Conservation (phyloP, 768 basidiomycete species). For the Dacryopinax primogenitus region DNA sequence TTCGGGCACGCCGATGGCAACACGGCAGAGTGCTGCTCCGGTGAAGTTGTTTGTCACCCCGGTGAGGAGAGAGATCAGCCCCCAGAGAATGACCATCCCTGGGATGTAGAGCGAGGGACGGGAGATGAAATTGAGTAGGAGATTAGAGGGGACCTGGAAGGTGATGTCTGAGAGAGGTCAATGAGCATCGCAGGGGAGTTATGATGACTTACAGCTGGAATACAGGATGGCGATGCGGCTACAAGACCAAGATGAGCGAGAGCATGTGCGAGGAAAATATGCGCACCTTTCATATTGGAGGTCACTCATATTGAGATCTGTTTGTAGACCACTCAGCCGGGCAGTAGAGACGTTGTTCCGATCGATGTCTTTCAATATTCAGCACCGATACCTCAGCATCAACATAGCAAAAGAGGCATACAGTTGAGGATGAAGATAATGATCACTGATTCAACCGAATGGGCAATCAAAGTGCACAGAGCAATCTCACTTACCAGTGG, state of each 20-base stretch:
- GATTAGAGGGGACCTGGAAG: conserved; percentile 14
- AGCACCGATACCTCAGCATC: background rate
- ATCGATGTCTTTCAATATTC: background rate
- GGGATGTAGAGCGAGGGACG: conserved; percentile 55
- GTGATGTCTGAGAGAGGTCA: background rate
- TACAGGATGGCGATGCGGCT: conserved; percentile 9
- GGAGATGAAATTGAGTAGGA: conserved; percentile 9
- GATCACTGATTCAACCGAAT: conserved; percentile 2
- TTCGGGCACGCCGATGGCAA: conserved; percentile 54
- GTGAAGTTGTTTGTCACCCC: conserved; percentile 47
- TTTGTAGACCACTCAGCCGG: conserved; percentile 31
- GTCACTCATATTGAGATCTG: conserved; percentile 31
- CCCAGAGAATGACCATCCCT: conserved; percentile 48
- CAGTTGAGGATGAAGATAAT: conserved; percentile 15
- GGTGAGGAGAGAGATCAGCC: conserved; percentile 47
- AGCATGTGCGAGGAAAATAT: conserved; percentile 7
- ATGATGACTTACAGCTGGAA: conserved; percentile 5
- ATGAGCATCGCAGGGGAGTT: background rate
- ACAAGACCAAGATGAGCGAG: background rate
- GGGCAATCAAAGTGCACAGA: background rate
- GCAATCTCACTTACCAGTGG: conserved; percentile 35
- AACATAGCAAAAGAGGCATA: background rate
- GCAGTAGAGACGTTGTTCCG: conserved; percentile 26
- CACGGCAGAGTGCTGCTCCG: conserved; percentile 43
- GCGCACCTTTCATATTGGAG: conserved; percentile 44